Percentiles rank a stretch among this genome's conserved stretches.
These are phyloP conservation scores for Ogataea haglerorum DNA, from an alignment of 805 yeast species.

Conservation along the genomic window DNA sequence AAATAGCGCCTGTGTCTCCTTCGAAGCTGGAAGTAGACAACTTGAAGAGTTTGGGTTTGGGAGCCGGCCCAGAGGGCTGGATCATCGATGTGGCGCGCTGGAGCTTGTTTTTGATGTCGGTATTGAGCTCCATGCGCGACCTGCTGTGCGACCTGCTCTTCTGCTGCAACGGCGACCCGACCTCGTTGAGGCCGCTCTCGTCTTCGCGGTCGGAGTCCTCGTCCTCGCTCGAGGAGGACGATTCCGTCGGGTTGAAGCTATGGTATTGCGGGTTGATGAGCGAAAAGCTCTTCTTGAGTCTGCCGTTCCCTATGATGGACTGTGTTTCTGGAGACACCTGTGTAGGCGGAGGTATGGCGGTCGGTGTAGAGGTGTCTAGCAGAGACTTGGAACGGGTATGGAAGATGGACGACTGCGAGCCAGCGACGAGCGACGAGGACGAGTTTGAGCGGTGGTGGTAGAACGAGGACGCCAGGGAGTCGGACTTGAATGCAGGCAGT, in stretches of 20 bases:
- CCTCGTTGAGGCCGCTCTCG: slow-evolving; percentile 19
- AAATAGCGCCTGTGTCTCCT: slow-evolving; percentile 12
- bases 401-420: slow-evolving; percentile 11
- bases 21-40: slow-evolving; percentile 14
- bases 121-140: slow-evolving; percentile 16
- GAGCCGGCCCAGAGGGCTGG: slow-evolving; percentile 10
- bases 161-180: slow-evolving; percentile 40
- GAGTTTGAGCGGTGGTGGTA: slow-evolving; percentile 23
- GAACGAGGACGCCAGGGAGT: slow-evolving; percentile 19
- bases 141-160: slow-evolving; percentile 18
- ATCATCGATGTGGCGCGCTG: slow-evolving; percentile 30
- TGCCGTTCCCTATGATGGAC: slow-evolving; percentile 18
- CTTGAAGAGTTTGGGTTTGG: slow-evolving; percentile 15
- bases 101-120: slow-evolving; percentile 19
- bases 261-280: slow-evolving; percentile 22
- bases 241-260: slow-evolving; percentile 14
- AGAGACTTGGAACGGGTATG: slow-evolving; percentile 18
- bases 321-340: slow-evolving; percentile 22
- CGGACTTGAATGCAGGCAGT: slow-evolving; percentile 18
- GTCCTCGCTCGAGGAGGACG: slow-evolving; percentile 19
- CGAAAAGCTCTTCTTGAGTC: slow-evolving; percentile 24
- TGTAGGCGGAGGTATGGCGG: slow-evolving; percentile 6
- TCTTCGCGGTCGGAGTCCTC: slow-evolving; percentile 18
- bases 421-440: slow-evolving; percentile 11
- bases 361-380: slow-evolving; percentile 15